Base-by-base conservation (phyloP, 2,329 filamentous ascomycete species). In the Lomentospora prolificans region DNA sequence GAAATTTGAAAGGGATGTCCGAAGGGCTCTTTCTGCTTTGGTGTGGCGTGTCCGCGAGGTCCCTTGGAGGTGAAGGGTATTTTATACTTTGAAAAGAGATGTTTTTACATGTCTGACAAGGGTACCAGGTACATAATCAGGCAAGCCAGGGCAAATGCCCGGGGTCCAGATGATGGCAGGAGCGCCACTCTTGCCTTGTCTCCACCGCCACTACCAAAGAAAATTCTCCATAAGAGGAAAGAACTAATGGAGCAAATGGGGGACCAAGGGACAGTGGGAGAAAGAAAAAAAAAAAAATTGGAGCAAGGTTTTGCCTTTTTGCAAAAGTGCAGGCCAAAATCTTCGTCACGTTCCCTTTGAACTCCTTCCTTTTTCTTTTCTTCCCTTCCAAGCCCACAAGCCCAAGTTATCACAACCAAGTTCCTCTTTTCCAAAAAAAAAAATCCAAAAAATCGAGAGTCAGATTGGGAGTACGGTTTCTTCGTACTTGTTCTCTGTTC, bases 401-500 rank as follows among this genome's bases (percentile, higher is more conserved):
- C 30, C 71, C 70, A 70, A 57, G 24, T 48, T 56, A 56, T 75
- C 76, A 75, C 75, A 69, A 67, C 68, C 72, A 72, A 67, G 65
- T 65, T 64, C 63, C 7, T 19, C 22, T 31, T 31, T 24, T 28
- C 24, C 9, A 36, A 17, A 50, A 22, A 64, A 68, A 67, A 69
- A 66, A 69, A 70, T 66, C 69, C 67, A 69, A 64, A 66, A 68
- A 71, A 72, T 70, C 69, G 71, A 70, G 68, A 72, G 67, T 66
- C 68, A 72, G 73, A 74, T 75, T 75, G 75, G 76, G 75, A 78
- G 77, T 78, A 75, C 78, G 76, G 72, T 74, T 71, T 57, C 52
- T 69, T 76, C 75, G 77, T 78, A 73, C 77, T 76, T 72, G 68
- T 74, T 78, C 75, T 79, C 76, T 82, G 78, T 78, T 76, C 78